Evolutionary conservation across 306 rosid species (phyloP), one percentile per base, ranked within the genome.

Genomic region (Citrullus mucosospermus): DNA sequence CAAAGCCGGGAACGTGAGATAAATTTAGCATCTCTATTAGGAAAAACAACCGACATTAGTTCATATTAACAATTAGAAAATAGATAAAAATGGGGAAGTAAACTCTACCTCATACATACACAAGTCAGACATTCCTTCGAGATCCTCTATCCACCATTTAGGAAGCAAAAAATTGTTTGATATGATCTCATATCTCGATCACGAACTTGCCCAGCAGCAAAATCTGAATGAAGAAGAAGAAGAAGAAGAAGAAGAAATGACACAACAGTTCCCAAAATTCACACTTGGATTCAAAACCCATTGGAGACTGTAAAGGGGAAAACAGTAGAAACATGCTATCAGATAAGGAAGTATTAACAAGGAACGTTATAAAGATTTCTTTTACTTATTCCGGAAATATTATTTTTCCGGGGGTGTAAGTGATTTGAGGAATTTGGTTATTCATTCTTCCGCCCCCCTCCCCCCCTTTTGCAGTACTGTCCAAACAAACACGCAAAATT

Each of bases 121-220:
- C 83, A 83, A 75, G 83, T 83, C 86, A 83, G 93, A 80, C 90
- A 87, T 88, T 86, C 85, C 88, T 84, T 78, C 69, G 18, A 48
- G 86, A 83, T 79, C 73, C 79, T 84, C 79, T 91, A 91, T 72
- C 92, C 91, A 48, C 90, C 88, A 81, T 85, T 82, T 68, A 76
- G 46, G 71, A 78, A 55, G 74, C 78, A 83, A 32, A 83, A 78
- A 80, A 82, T 55, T 46, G 81, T 46, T 89, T 86, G 89, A 75
- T 77, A 82, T 59, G 84, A 78, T 82, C 68, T 77, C 91, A 85
- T 85, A 79, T 81, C 66, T 77, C 82, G 56, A 63, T 57, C 74
- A 25, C 77, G 72, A 78, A 74, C 78, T 78, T 78, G 30, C 56
- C 69, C 81, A 53, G 82, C 76, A 39, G 63, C 69, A 78, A 76